These are phyloP conservation scores for Mimosa bimucronata DNA, from an alignment of 306 rosid species.

Conservation along the genomic window DNA sequence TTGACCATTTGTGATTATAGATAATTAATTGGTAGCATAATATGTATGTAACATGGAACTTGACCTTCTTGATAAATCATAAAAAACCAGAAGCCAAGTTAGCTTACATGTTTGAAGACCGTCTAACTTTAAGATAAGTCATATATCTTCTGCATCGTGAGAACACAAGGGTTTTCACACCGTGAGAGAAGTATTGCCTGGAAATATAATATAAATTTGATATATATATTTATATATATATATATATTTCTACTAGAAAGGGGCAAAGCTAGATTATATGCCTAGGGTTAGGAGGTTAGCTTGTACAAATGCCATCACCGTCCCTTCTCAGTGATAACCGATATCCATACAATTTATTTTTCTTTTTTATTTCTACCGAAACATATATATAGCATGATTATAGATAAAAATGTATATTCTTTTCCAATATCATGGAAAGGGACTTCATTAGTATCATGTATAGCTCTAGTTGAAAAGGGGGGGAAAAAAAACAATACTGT, in stretches of 20 bases:
- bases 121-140: background rate
- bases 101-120: background rate
- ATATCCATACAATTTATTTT: background rate
- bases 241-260: background rate
- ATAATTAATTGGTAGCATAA: too few relatives aligned
- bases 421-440: background rate
- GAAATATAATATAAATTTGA: background rate
- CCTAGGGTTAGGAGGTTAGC: background rate
- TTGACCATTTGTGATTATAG: too few relatives aligned
- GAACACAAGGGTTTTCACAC: too few relatives aligned
- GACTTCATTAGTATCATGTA: background rate
- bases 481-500: background rate
- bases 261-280: background rate
- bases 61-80: background rate
- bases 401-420: background rate
- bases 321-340: background rate
- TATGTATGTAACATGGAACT: too few relatives aligned
- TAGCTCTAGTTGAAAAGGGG: background rate
- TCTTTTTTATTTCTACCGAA: background rate
- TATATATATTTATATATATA: background rate
- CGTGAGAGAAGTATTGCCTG: too few relatives aligned
- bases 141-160: too few relatives aligned
- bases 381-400: too few relatives aligned
- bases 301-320: background rate
- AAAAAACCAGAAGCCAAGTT: background rate